Base-by-base conservation (phyloP, 2,329 filamentous ascomycete genomes). In the Neofusicoccum laricinum region DNA sequence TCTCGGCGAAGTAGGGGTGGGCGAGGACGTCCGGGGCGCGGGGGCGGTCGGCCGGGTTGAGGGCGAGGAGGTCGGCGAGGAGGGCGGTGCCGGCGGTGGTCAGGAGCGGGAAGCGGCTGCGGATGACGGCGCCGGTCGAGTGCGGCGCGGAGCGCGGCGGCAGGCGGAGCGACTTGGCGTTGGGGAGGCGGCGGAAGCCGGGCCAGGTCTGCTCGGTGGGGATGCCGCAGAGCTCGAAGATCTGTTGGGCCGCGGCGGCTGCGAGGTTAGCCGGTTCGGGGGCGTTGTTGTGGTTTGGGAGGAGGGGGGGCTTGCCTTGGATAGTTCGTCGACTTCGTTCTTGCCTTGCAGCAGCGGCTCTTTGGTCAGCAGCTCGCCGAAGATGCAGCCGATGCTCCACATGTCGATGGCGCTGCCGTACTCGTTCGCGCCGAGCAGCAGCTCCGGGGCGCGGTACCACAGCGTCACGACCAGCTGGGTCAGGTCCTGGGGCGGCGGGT, bases 351-450 rank as follows among this genome's bases (percentile, higher is more conserved):
- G 82, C 1, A 98, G 76, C 0, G 94, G 92, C 67, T 93, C 89
- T 67, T 92, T 90, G 40, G 87, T 89, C 19, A 98, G 82, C 3
- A 99, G 85, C 80, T 99, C 95, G 66, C 89, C 94, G 73, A 99
- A 96, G 72, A 99, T 93, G 79, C 95, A 98, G 12, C 95, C 95
- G 3, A 98, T 82, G 77, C 91, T 96, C 95, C 95, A 99, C 85
- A 98, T 90, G 78, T 98, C 95, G 70, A 98, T 84, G 66, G 90
- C 86, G 0, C 84, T 80, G 65, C 85, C 88, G 79, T 99, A 99
- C 15, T 83, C 84, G 40, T 86, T 85, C 0, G 91, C 82, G 5
- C 95, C 95, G 2, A 98, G 87, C 1, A 99, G 85, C 11, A 98
- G 85, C 78, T 98, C 95, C 0, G 95, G 95, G 0, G 91, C 86